Base-by-base conservation (phyloP, 164 flowering plant species). In the Malania oleifera region DNA sequence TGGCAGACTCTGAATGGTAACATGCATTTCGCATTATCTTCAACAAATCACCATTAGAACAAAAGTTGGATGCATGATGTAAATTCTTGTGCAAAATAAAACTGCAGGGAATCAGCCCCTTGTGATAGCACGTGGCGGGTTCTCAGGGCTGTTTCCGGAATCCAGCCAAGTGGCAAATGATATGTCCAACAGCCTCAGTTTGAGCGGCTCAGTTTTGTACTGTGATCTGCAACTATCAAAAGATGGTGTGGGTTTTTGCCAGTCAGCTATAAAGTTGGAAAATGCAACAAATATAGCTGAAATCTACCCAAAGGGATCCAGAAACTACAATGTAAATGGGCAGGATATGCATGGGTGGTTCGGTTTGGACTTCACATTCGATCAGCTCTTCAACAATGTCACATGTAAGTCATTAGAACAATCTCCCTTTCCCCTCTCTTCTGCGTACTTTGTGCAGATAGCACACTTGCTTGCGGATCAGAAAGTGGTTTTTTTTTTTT, bases 191-290 rank as follows among this genome's bases (percentile, higher is more conserved):
- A 15, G 66, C 6, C 56, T 61, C 11, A 70, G 89, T 56, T 9
- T 82, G 24, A 25, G 62, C 0, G 68, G 65, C 27, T 44, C 67
- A 27, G 66, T 67, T 22, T 26, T 83, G 47, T 75, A 67, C 56
- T 93, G 98, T 75, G 84, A 86, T 64, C 57, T 93, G 14, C 97
- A 89, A 63, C 68, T 87, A 5, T 77, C 91, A 14, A 84, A 86
- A 54, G 96, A 88, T 63, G 77, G 78, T 0, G 12, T 53, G 0
- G 96, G 91, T 17, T 64, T 90, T 25, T 93, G 99, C 66, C 73
- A 47, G 20, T 25, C 79, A 1, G 77, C 79, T 28, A 27, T 86
- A 41, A 67, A 61, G 53, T 83, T 93, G 5, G 79, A 84, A 35
- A 90, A 88, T 46, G 34, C 84, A 0, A 90, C 99, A 24, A 78